phyloP scores from a whole-genome alignment of 177 flowering plant genomes.

The Tripterygium wilfordii region DNA sequence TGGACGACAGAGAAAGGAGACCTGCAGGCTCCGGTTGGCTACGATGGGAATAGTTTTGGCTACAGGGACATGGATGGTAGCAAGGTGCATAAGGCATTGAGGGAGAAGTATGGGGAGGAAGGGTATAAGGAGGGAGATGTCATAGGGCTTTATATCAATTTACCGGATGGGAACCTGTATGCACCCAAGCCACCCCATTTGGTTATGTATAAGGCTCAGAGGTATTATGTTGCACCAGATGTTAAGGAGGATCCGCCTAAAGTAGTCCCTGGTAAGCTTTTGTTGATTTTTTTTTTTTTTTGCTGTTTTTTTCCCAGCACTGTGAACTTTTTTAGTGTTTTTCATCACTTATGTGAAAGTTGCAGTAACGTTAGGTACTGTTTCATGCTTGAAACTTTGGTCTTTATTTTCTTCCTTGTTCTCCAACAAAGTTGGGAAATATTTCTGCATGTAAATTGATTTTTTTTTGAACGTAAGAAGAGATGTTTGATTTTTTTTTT shows the following conservation, averaged over 20 bases:
- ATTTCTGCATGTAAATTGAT: no score
- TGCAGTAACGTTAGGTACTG: no score
- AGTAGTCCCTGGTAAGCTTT: conserved; percentile 74
- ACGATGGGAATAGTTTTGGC: conserved; percentile 84
- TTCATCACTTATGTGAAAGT: not conserved
- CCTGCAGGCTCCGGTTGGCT: conserved; percentile 97
- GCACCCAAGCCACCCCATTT: conserved; percentile 62
- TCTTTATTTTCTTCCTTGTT: no score
- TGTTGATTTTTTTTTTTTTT: not conserved
- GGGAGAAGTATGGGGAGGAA: conserved; percentile 89
- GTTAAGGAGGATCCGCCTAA: conserved; percentile 75
- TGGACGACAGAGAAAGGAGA: conserved; percentile 96
- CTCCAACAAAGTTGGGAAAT: no score
- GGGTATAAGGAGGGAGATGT: conserved; percentile 93
- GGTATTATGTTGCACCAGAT: conserved; percentile 61
- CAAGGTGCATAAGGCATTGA: conserved; percentile 80
- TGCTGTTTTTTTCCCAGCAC: not conserved
- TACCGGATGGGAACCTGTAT: conserved; percentile 70
- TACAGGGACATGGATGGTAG: conserved; percentile 94
- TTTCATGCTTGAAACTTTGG: no score
- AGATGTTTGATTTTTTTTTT: no score
- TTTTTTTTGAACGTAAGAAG: no score
- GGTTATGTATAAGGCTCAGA: conserved; percentile 83
- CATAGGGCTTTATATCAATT: conserved; percentile 79
- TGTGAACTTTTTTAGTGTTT: not conserved